A percentile compares a stretch with the other conserved stretches of the same genome.
Evolutionary conservation across 257 asterid genomes (phyloP).

Genomic region (Misopates orontium): DNA sequence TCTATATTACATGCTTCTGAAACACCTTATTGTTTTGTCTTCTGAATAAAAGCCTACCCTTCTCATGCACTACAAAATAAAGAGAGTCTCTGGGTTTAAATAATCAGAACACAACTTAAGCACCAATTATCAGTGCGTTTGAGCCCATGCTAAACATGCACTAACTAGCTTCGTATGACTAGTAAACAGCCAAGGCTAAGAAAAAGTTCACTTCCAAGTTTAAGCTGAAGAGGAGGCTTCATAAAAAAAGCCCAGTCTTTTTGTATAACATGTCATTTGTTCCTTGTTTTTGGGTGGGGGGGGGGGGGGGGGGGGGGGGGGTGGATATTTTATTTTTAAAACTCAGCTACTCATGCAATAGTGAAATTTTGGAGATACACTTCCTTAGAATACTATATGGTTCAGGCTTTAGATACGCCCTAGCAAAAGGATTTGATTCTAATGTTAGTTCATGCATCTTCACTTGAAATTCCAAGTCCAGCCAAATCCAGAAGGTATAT

Average conservation of each 20-base stretch:
- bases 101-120: neutral
- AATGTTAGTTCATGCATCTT: neutral
- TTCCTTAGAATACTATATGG: neutral
- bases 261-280: neutral
- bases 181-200: neutral
- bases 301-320: neutral
- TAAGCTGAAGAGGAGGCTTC: neutral
- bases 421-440: neutral
- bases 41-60: neutral
- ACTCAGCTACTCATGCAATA: constrained; percentile 9
- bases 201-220: constrained; percentile 13
- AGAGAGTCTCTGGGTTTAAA: no score
- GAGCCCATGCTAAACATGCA: neutral
- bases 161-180: neutral
- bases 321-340: constrained; percentile 9
- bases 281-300: neutral
- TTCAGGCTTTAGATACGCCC: constrained; percentile 13
- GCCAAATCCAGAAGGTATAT: constrained; percentile 11
- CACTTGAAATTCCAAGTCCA: constrained; percentile 1
- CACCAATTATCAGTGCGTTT: neutral
- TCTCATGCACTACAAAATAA: no score
- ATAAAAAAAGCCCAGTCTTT: neutral
- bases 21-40: neutral
- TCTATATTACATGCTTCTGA: neutral
- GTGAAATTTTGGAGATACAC: neutral